Evolutionary conservation across 306 rosid genomes (phyloP).

Genomic region (Luffa aegyptiaca): DNA sequence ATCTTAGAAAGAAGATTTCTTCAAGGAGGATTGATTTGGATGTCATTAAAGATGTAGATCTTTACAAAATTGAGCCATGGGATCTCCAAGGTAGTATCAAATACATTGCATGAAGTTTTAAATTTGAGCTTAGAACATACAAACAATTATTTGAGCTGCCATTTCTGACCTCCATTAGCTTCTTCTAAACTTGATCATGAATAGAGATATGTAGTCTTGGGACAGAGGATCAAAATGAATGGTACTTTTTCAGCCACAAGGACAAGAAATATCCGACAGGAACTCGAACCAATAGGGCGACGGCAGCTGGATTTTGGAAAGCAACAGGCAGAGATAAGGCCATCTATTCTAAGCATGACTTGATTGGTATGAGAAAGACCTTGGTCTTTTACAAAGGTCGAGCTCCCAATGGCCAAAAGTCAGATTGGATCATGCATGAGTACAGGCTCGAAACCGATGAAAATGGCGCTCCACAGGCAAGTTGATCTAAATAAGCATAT

Average conservation of each 20-base stretch:
- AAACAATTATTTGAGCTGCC: too few species aligned
- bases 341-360: conserved; percentile 68
- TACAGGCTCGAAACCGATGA: conserved; percentile 84
- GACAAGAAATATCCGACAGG: conserved; percentile 98
- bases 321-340: conserved; percentile 97
- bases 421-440: conserved; percentile 97
- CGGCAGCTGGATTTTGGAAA: conserved; percentile 93
- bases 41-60: conserved; percentile 90
- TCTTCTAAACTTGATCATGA: background rate
- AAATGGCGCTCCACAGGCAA: conserved; percentile 80
- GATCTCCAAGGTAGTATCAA: conserved; percentile 74
- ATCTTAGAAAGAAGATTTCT: conserved; percentile 67
- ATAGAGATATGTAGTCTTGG: conserved; percentile 81
- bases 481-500: background rate
- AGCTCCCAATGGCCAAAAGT: conserved; percentile 96
- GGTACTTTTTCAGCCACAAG: conserved; percentile 91
- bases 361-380: conserved; percentile 90
- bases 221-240: conserved; percentile 75
- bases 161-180: too few species aligned
- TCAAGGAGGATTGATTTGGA: conserved; percentile 74
- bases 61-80: conserved; percentile 93
- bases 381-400: conserved; percentile 82
- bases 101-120: too few species aligned
- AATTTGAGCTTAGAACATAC: too few species aligned
- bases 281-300: conserved; percentile 88